Base-by-base conservation (phyloP, 1,284 basidiomycete genomes). In the Trichosporon sp. region DNA sequence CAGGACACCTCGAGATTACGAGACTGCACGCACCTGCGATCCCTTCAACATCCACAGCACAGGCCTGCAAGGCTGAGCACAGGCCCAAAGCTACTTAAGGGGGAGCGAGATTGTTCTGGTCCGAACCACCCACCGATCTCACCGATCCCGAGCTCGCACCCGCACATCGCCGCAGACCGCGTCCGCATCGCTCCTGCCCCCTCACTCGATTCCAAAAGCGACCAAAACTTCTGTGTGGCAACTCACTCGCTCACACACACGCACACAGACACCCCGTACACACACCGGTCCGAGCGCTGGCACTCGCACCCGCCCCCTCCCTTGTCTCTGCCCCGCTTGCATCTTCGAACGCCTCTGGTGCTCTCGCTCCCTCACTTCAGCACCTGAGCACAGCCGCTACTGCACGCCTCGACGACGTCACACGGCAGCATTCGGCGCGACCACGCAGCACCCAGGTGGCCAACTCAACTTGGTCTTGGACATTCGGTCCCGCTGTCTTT, bases 381-480 rank as follows among this genome's bases (percentile, higher is more conserved):
- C 56, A 31, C 56, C 56, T 60, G 56, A 60, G 56, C 47, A 51
- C 47, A 51, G 47, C 21, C 9, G 47, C 11, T 34, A 12, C 34
- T 51, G 47, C 47, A 51, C 47, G 47, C 47, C 23, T 51, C 47
- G 47, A 51, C 47, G 47, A 51, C 47, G 47, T 51, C 47, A 51
- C 47, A 51, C 47, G 47, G 47, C 47, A 51, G 47, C 47, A 51
- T n/a, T 51, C 18, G 47, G 47, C 47, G 23, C 47, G 47, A 11
- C 47, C 47, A 51, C 47, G 23, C 47, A 51, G 23, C 47, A 9
- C 11, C 23, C 47, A 51, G 47, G 47, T 51, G 47, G 47, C 56
- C 56, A 60, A 60, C 56, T 60, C 56, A 60, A 60, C 56, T 60
- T 60, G 56, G 56, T 60, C 56, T 25, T 51, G 47, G 47, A 51